Conservation (phyloP, 1,139 yeast species). For the Pichia sp. region DNA sequence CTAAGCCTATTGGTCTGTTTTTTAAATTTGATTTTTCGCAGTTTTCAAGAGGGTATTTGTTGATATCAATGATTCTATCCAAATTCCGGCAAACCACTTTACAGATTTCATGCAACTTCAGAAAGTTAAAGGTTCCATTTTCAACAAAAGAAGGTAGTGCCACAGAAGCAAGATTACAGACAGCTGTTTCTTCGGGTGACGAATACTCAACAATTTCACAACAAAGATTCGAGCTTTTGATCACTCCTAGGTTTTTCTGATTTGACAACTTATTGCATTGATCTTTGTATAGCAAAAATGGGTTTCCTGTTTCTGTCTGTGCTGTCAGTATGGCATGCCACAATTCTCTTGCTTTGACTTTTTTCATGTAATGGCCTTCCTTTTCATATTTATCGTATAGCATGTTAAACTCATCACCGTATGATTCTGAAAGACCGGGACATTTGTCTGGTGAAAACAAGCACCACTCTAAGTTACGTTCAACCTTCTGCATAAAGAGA, state of each 20-base stretch:
- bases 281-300: constrained; percentile 55
- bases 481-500: constrained; percentile 54
- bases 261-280: constrained; percentile 52
- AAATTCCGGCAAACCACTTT: constrained; percentile 50
- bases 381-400: constrained; percentile 45
- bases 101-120: constrained; percentile 45
- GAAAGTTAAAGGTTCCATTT: constrained; percentile 42
- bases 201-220: constrained; percentile 57
- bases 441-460: constrained; percentile 52
- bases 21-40: constrained; percentile 47
- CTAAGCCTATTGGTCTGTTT: constrained; percentile 56
- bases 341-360: constrained; percentile 48
- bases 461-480: constrained; percentile 47
- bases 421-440: constrained; percentile 48
- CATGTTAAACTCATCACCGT: constrained; percentile 46
- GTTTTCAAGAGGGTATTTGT: constrained; percentile 48
- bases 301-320: constrained; percentile 59
- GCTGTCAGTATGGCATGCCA: constrained; percentile 53
- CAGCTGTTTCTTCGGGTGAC: constrained; percentile 52
- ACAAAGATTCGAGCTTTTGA: constrained; percentile 55
- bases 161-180: constrained; percentile 51
- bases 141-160: constrained; percentile 49
- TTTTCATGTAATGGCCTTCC: constrained; percentile 38
- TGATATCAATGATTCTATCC: constrained; percentile 51
- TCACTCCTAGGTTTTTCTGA: constrained; percentile 52